phyloP scores from a whole-genome alignment of 2,329 filamentous ascomycete species.

The Juglanconis juglandina region DNA sequence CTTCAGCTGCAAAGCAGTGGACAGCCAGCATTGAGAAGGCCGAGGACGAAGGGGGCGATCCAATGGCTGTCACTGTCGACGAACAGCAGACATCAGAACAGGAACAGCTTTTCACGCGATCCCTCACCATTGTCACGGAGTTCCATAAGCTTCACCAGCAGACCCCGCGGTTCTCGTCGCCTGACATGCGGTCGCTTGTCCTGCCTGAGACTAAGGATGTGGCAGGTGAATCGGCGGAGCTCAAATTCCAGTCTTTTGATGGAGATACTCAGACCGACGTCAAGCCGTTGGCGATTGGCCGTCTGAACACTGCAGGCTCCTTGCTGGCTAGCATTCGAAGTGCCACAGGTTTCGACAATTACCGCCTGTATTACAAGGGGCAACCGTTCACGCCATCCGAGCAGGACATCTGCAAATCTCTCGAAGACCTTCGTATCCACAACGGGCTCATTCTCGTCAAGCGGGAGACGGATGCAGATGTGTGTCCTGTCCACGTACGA shows the following conservation, averaged over 20 bases:
- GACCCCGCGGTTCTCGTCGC: constrained; percentile 57
- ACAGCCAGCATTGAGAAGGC: constrained; percentile 29
- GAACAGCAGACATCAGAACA: constrained; percentile 41
- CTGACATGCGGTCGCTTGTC: constrained; percentile 54
- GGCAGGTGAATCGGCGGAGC: constrained; percentile 61
- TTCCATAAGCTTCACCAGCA: constrained; percentile 64
- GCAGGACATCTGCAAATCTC: constrained; percentile 55
- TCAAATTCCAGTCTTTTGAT: constrained; percentile 74
- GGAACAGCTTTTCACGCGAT: constrained; percentile 64
- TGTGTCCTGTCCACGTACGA: constrained; percentile 41
- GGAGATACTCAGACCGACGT: constrained; percentile 58
- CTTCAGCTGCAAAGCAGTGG: constrained; percentile 57
- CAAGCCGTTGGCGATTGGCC: constrained; percentile 61
- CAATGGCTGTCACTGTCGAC: constrained; percentile 48
- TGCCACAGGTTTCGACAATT: constrained; percentile 72
- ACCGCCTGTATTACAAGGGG: constrained; percentile 69
- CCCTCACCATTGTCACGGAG: constrained; percentile 63
- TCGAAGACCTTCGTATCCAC: constrained; percentile 65
- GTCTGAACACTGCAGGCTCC: constrained; percentile 66
- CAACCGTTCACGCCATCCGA: constrained; percentile 60
- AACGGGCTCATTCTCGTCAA: constrained; percentile 66
- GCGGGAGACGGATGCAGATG: constrained; percentile 47
- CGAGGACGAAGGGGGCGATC: constrained; percentile 47
- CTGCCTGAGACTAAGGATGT: constrained; percentile 48
- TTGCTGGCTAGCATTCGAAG: constrained; percentile 64